These are phyloP conservation scores for Umbelopsis sp. DNA, from an alignment of 371 early-diverging fungal genomes.

Conservation along the genomic window DNA sequence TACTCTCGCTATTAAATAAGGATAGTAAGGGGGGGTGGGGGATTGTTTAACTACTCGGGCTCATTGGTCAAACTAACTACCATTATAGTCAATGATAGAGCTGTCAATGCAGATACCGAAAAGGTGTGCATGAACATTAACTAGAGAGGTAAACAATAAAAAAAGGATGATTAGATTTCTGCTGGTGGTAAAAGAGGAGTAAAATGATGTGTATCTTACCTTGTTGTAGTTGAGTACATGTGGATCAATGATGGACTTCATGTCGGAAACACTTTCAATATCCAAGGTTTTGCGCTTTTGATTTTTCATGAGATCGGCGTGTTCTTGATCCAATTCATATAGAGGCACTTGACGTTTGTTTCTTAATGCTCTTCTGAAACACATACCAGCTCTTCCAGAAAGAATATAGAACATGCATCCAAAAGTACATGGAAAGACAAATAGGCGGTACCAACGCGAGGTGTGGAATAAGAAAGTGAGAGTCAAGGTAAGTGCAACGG, in stretches of 20 bases:
- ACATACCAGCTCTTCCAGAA: constrained; percentile 27
- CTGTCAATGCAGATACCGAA: constrained; percentile 11
- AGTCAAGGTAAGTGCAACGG: constrained; percentile 20
- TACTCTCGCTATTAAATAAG: neutral
- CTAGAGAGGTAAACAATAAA: neutral
- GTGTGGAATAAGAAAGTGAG: constrained; percentile 26
- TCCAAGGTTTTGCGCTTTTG: constrained; percentile 15
- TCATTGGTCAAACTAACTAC: constrained; percentile 6
- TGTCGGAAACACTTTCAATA: constrained; percentile 2
- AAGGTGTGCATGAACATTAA: constrained; percentile 11
- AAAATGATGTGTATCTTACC: constrained; percentile 16
- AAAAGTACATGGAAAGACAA: constrained; percentile 25
- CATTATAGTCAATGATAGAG: constrained; percentile 8
- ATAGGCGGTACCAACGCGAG: constrained; percentile 26
- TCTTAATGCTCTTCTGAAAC: constrained; percentile 19
- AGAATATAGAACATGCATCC: constrained; percentile 19
- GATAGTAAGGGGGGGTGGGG: neutral
- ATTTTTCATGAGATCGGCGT: constrained; percentile 18
- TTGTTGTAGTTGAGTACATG: constrained; percentile 23
- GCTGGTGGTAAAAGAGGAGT: neutral
- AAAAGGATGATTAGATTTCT: neutral
- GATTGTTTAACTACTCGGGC: neutral
- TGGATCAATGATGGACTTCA: constrained; percentile 23
- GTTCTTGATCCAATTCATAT: constrained; percentile 19
- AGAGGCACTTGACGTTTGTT: constrained; percentile 25